phyloP scores from a whole-genome alignment of 371 early-diverging fungal species.

The Antonospora locustae region DNA sequence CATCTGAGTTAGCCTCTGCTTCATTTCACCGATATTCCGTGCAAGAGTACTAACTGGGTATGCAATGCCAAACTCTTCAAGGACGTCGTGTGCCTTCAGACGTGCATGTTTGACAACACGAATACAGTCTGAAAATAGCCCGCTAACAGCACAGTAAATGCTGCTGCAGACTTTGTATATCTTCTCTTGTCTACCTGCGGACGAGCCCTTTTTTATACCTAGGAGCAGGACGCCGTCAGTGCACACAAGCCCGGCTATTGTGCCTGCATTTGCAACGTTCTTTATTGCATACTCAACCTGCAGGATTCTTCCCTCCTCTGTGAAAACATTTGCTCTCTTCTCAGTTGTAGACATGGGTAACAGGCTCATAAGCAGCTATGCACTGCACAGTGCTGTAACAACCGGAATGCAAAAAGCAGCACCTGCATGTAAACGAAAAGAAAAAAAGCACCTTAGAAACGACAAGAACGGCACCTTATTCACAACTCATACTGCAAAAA shows the following conservation, averaged over 20 bases:
- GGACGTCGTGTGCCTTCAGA: constrained; percentile 70
- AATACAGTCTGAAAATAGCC: constrained; percentile 88
- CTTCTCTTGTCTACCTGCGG: constrained; percentile 61
- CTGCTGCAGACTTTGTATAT: constrained; percentile 65
- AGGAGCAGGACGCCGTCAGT: constrained; percentile 84
- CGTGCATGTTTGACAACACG: constrained; percentile 76
- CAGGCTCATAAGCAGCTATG: not conserved
- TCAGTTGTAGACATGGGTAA: constrained; percentile 7
- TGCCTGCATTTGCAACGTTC: constrained; percentile 88
- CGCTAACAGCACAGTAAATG: constrained; percentile 85
- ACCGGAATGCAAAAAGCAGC: not conserved
- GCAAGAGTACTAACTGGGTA: constrained; percentile 83
- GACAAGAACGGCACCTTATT: not conserved
- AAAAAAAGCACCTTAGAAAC: not conserved
- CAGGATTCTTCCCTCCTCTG: constrained; percentile 72
- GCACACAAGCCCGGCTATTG: constrained; percentile 70
- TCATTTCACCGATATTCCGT: constrained; percentile 74
- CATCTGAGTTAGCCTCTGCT: constrained; percentile 93
- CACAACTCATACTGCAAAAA: constrained; percentile 6
- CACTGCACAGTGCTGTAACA: not conserved
- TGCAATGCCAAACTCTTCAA: constrained; percentile 67
- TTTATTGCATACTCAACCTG: constrained; percentile 99
- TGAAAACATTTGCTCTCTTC: constrained; percentile 45
- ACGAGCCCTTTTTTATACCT: constrained; percentile 73
- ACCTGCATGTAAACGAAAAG: not conserved